Evolutionary conservation across 305 asterid species (phyloP).

Genomic region (Stenogyne calaminthoides): DNA sequence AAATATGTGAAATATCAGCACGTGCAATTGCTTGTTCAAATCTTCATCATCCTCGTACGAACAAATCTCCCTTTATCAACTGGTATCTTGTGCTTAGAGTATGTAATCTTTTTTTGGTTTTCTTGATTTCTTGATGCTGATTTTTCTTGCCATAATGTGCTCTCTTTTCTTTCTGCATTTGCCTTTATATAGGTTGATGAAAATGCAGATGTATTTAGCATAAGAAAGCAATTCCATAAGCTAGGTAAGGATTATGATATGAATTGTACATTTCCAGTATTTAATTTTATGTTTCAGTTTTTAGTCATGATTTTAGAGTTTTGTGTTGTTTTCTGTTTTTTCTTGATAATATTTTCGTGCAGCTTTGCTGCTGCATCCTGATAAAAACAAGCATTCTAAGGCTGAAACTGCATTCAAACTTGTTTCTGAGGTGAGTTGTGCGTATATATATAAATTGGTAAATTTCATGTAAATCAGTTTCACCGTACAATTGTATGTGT

Average conservation of each 20-base stretch:
- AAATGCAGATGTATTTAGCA: conserved; percentile 46
- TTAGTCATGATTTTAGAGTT: background rate
- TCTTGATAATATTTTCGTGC: conserved; percentile 9
- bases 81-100: conserved; percentile 77
- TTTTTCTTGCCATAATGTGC: background rate
- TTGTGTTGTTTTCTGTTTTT: background rate
- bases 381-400: conserved; percentile 79
- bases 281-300: background rate
- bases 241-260: conserved; percentile 50
- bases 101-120: conserved; percentile 12
- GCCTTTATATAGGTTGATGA: conserved; percentile 57
- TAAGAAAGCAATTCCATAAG: conserved; percentile 61
- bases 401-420: conserved; percentile 85
- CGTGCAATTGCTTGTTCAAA: conserved; percentile 46
- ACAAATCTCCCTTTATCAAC: conserved; percentile 44
- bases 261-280: background rate
- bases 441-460: no score
- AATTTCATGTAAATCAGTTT: no score
- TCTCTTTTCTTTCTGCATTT: background rate
- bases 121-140: conserved; percentile 12
- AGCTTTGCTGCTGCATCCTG: conserved; percentile 88
- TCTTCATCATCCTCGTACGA: conserved; percentile 27
- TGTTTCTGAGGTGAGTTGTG: conserved; percentile 55
- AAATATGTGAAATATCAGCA: conserved; percentile 51
- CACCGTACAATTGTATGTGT: no score